Percentiles rank a stretch among this genome's conserved stretches.
phyloP scores from a whole-genome alignment of 2,329 filamentous ascomycete genomes.

The Stachybotrys chlorohalonatus region DNA sequence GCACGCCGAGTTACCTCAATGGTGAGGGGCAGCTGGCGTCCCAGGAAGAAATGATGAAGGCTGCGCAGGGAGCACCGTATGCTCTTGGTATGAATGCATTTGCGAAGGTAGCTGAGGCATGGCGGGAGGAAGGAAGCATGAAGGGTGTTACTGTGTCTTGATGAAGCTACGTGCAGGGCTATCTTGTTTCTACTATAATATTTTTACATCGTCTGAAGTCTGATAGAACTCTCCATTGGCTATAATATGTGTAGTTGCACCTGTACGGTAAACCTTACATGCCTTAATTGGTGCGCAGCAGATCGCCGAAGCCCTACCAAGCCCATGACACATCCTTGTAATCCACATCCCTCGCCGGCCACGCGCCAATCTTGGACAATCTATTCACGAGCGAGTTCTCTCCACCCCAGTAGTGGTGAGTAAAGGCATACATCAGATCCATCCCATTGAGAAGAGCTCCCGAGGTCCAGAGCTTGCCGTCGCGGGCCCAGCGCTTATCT shows the following conservation, averaged over 20 bases:
- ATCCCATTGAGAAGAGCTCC: slow-evolving; percentile 23
- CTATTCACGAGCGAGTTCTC: slow-evolving; percentile 9
- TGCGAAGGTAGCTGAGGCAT: neutral
- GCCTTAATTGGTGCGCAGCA: no score
- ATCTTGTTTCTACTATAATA: no score
- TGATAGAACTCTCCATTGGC: no score
- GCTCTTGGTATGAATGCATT: neutral
- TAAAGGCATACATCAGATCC: slow-evolving; percentile 23
- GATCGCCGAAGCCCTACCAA: neutral
- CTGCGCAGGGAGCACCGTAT: neutral
- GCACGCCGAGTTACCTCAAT: neutral
- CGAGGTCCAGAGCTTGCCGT: slow-evolving; percentile 27
- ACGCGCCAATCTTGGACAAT: slow-evolving; percentile 11
- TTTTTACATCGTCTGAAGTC: no score
- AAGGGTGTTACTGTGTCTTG: neutral
- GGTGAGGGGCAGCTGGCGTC: neutral
- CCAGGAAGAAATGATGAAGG: neutral
- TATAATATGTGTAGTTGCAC: no score
- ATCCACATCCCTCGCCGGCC: slow-evolving; percentile 20
- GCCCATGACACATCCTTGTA: slow-evolving; percentile 15
- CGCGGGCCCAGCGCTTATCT: slow-evolving; percentile 23
- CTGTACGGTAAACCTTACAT: no score
- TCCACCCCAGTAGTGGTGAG: slow-evolving; percentile 17
- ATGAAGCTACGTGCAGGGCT: no score
- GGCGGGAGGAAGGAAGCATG: neutral